Base-by-base conservation (phyloP, 768 basidiomycete species). In the Phylloporus arenicola region DNA sequence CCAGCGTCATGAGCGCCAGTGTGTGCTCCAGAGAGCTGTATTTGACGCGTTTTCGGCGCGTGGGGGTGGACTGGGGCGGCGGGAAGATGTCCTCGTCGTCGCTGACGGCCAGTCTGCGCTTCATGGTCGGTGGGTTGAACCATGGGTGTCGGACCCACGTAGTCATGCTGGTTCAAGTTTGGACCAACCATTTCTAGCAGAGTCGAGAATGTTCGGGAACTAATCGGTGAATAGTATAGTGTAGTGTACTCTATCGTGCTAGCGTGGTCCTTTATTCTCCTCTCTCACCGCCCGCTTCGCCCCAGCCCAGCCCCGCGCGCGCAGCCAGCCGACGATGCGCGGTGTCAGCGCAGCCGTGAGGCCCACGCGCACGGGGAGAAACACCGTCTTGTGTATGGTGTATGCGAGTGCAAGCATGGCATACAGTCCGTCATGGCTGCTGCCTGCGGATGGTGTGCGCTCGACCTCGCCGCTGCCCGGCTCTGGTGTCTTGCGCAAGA, bases 351-450 rank as follows among this genome's bases (percentile, higher is more conserved):
- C 84, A 1, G 89, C 92, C 0, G 95, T 97, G 54, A 94, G 69
- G 0, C 92, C 96, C 1, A 96, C 80, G 35, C 96, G 75, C 20
- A 99, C 68, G 9, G 96, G 96, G 19, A 98, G 65, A 63, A 97
- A 88, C 1, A 92, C 62, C 0, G 91, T 95, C 73, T 99, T 99
- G 79, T 99, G 96, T 46, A 99, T 81, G 17, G 88, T 86, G 69
- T 94, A 99, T 4, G 96, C 95, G 59, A 98, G 73, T 0, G 91
- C 81, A 24, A 96, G 69, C 83, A 96, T 94, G 24, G 95, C 92
- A 68, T 91, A 94, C 16, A 96, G 72, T 14, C 89, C 83, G 64
- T 89, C 87, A 8, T 82, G 77, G 2, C 84, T 79, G 2, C 67
- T 66, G 39, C 53, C 52, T 46, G 57, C 51, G 31, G 67, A 55